Evolutionary conservation across 495 filamentous ascomycete species (phyloP), one percentile per base, ranked within the genome.

Genomic region (Aspergillus asperescens): DNA sequence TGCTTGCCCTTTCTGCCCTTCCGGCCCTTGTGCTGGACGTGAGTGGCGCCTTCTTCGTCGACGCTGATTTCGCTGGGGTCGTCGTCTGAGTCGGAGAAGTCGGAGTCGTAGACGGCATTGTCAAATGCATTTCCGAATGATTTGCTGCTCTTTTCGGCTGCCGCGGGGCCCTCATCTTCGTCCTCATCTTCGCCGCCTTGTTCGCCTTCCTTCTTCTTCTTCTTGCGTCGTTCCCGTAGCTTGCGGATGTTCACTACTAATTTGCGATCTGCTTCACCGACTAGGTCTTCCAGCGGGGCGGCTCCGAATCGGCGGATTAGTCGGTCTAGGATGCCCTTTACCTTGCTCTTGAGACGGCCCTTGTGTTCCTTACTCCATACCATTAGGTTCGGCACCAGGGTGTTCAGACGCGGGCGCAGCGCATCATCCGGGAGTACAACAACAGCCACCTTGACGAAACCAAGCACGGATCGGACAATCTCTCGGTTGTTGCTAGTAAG

Each of bases 301-400:
- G 85, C 84, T 24, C 94, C 92, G 69, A 96, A 96, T 43, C 90
- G 81, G 15, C 93, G 80, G 22, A 96, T 83, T 75, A 95, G 88
- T 24, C 93, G 82, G 70, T 98, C 93, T 24, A 97, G 68, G 56
- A 98, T 96, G 61, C 95, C 89, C 80, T 95, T 97, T 48, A 98
- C 90, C 76, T 96, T 97, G 24, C 89, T 84, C 55, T 88, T 87
- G 66, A 97, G 90, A 61, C 93, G 89, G 13, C 88, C 90, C 71
- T 95, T 96, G 73, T 98, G 94, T 68, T 98, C 93, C 69, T 95
- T 89, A 60, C 86, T 89, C 93, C 93, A 98, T 16, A 87, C 83
- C 83, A 96, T 88, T 8, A 96, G 72, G 66, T 92, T 94, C 18
- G 90, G 88, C 19, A 98, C 79, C 46, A 97, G 74, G 1, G 82